These are phyloP conservation scores for Colletotrichum trifolii DNA, from an alignment of 2,329 filamentous ascomycete species.

Conservation along the genomic window DNA sequence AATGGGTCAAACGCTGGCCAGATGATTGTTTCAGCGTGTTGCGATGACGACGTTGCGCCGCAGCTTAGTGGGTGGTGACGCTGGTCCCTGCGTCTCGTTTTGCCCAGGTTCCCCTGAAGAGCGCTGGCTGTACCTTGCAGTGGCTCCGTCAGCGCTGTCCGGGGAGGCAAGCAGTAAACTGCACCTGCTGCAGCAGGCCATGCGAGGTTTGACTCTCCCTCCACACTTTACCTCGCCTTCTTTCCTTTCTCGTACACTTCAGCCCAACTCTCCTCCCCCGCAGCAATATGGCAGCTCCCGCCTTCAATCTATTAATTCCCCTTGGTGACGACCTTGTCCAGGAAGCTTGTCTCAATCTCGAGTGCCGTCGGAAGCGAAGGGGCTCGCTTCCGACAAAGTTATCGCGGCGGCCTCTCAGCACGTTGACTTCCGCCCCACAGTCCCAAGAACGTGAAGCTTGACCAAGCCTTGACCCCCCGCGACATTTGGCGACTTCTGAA, in stretches of 20 bases:
- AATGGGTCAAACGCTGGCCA: slow-evolving; percentile 35
- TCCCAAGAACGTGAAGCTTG: slow-evolving; percentile 7
- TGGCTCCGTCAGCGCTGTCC: neutral
- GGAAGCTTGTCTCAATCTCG: slow-evolving; percentile 10
- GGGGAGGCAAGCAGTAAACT: neutral
- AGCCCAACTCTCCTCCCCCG: slow-evolving; percentile 9
- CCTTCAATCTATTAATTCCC: slow-evolving; percentile 18
- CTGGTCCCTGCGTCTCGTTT: slow-evolving; percentile 23
- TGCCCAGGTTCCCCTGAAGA: slow-evolving; percentile 16
- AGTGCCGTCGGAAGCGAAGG: neutral
- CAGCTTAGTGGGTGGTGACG: slow-evolving; percentile 14
- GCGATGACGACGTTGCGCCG: slow-evolving; percentile 27
- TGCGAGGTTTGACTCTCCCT: neutral
- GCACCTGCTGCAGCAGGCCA: neutral
- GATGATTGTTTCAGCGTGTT: slow-evolving; percentile 32
- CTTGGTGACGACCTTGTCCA: slow-evolving; percentile 15
- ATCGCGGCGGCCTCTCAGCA: neutral
- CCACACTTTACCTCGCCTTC: neutral
- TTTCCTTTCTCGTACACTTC: slow-evolving; percentile 9
- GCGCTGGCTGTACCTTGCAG: neutral
- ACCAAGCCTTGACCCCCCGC: too few species aligned
- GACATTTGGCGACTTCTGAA: too few species aligned
- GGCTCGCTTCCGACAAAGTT: neutral
- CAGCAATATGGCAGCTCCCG: slow-evolving; percentile 27
- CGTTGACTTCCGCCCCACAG: neutral